Evolutionary conservation across 805 yeast species (phyloP).

Genomic region (Suhomyces vadensis): DNA sequence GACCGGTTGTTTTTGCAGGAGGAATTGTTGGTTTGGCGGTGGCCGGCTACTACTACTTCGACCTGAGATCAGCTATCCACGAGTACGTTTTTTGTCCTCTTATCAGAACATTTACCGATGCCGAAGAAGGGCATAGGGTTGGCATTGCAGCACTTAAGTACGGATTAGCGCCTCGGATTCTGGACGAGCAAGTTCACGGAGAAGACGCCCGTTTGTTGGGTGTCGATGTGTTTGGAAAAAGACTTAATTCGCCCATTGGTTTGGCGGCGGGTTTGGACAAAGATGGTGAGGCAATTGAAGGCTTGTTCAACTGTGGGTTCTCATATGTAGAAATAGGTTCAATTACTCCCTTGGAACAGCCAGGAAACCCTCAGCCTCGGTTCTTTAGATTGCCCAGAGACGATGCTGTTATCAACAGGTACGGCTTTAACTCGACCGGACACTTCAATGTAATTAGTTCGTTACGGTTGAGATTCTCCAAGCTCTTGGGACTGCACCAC

Average conservation of each 20-base stretch:
- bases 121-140: constrained; percentile 81
- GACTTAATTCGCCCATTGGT: constrained; percentile 77
- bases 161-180: constrained; percentile 65
- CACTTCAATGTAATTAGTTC: constrained; percentile 71
- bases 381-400: constrained; percentile 84
- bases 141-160: constrained; percentile 71
- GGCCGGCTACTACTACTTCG: constrained; percentile 59
- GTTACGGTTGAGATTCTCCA: constrained; percentile 63
- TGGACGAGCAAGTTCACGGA: constrained; percentile 47
- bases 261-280: constrained; percentile 96
- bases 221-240: constrained; percentile 66
- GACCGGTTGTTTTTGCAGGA: constrained; percentile 17
- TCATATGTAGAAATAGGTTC: constrained; percentile 92
- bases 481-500: constrained; percentile 27
- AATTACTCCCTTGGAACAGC: constrained; percentile 88
- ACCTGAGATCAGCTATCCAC: constrained; percentile 80
- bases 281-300: constrained; percentile 87
- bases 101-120: constrained; percentile 67
- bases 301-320: constrained; percentile 76
- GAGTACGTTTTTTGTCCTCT: constrained; percentile 81
- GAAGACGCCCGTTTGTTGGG: constrained; percentile 44
- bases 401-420: constrained; percentile 89
- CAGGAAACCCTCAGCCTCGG: constrained; percentile 92
- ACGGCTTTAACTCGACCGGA: constrained; percentile 92
- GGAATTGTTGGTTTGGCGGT: constrained; percentile 29